A percentile compares a stretch with the other conserved stretches of the same genome.
phyloP scores from a whole-genome alignment of 148 eudicot genomes.

The Limonium bicolor region DNA sequence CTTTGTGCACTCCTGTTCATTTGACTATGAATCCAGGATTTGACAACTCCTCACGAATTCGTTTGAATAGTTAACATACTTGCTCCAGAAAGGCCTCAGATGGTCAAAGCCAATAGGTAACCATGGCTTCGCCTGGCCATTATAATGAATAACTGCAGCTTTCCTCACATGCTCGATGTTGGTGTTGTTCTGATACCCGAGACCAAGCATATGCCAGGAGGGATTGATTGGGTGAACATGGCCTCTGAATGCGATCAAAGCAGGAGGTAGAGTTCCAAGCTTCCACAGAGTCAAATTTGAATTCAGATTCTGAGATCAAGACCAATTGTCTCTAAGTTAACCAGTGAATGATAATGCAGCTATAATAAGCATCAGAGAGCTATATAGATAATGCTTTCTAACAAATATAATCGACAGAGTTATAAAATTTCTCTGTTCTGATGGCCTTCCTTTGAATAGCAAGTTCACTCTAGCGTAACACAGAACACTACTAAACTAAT shows the following conservation, averaged over 20 bases:
- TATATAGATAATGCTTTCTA: too few relatives aligned
- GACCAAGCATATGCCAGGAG: conserved; percentile 96
- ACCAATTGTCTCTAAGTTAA: not conserved
- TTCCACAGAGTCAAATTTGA: conserved; percentile 94
- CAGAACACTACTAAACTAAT: too few relatives aligned
- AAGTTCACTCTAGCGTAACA: too few relatives aligned
- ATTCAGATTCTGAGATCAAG: conserved; percentile 68
- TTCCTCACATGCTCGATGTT: conserved; percentile 53
- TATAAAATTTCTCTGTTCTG: too few relatives aligned
- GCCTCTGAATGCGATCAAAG: conserved; percentile 89
- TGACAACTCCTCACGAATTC: conserved; percentile 87
- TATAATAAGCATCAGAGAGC: not conserved
- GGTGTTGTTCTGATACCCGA: conserved; percentile 89
- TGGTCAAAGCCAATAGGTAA: conserved; percentile 92
- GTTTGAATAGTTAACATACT: conserved; percentile 78
- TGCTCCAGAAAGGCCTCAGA: conserved; percentile 96
- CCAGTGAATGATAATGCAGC: not conserved
- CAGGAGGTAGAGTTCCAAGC: conserved; percentile 97
- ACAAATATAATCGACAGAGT: too few relatives aligned
- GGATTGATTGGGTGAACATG: conserved; percentile 82
- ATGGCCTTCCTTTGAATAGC: too few relatives aligned
- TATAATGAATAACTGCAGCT: conserved; percentile 98
- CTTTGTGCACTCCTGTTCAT: conserved; percentile 8
- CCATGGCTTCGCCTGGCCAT: conserved; percentile 98
- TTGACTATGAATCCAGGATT: conserved; percentile 58